Percentiles rank a stretch among this genome's conserved stretches.
Evolutionary conservation across 2,329 filamentous ascomycete genomes (phyloP).

Genomic region (Aspergillus jensenii): DNA sequence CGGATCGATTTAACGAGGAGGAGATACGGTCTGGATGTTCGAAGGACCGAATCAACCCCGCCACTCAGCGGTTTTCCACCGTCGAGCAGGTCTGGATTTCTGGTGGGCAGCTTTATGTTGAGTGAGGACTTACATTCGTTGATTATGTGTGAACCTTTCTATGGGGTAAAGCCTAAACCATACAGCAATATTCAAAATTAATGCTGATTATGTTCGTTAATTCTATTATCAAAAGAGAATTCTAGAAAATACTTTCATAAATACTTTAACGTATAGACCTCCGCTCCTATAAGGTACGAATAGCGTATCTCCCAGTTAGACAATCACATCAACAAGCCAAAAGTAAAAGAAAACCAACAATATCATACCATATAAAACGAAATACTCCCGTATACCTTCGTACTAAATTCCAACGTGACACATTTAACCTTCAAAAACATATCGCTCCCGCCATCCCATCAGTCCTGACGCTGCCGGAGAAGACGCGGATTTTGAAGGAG

Average conservation of each 20-base stretch:
- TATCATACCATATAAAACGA: neutral
- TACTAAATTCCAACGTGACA: neutral
- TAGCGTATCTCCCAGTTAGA: too few relatives aligned
- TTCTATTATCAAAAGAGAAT: too few relatives aligned
- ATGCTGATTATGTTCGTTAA: too few relatives aligned
- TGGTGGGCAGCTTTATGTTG: neutral
- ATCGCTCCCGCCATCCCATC: constrained; percentile 1
- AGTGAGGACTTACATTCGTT: neutral
- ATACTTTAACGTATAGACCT: too few relatives aligned
- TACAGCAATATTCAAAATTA: too few relatives aligned
- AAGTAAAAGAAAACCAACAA: too few relatives aligned
- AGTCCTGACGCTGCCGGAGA: neutral
- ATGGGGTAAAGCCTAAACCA: too few relatives aligned
- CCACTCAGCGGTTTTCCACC: neutral
- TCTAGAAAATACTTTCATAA: too few relatives aligned
- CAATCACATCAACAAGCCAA: too few relatives aligned
- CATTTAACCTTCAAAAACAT: neutral
- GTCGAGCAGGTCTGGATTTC: neutral
- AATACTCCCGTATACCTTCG: neutral
- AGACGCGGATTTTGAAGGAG: neutral
- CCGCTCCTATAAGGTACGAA: too few relatives aligned
- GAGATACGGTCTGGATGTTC: neutral
- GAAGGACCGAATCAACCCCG: neutral
- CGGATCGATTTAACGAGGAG: neutral
- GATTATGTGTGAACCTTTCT: too few relatives aligned